Evolutionary conservation across 2,329 filamentous ascomycete genomes (phyloP), one percentile per base, ranked within the genome.

Genomic region (Microdochium trichocladiopsis): DNA sequence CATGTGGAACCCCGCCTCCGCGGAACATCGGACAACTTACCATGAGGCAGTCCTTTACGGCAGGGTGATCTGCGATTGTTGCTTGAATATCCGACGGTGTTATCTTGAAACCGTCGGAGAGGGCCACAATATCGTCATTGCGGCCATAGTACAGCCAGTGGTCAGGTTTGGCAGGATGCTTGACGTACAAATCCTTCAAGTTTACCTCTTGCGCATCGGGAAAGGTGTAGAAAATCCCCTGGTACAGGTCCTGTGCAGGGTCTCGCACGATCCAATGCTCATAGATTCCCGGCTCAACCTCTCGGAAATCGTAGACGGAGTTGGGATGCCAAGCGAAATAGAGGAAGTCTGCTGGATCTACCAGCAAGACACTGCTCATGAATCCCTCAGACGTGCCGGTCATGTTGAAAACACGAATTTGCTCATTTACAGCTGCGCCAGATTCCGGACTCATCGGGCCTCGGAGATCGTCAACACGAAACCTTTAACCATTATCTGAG

Each of bases 171-270:
- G 58, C 64, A 0, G 69, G 69, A 47, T 71, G 70, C 1, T 59
- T 58, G 9, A 56, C 58, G 57, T 66, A 74, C 2, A 77, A 53
- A 50, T 77, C 75, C 23, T 67, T 69, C 21, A 67, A 72, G 2
- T 57, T 57, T 58, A 63, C 75, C 55, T 72, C 68, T 1, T 66
- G 48, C 1, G 66, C 41, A 0, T 71, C 62, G 0, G 72, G 73
- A 48, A 72, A 74, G 2, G 71, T 69, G 33, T 63, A 60, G 52
- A 77, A 77, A 16, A 72, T 56, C 2, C 65, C 63, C 49, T 72
- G 66, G 18, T 62, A 61, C 1, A 25, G 51, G 2, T 56, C 36
- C 1, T 59, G 56, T n/a, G 60, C 47, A 2, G 61, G 55, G 1
- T 65, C 58, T 2, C 63, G 62, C 1, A 65, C 57, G 10, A 69